Base-by-base conservation (phyloP, 2,329 filamentous ascomycete genomes). In the Xylaria sp. region DNA sequence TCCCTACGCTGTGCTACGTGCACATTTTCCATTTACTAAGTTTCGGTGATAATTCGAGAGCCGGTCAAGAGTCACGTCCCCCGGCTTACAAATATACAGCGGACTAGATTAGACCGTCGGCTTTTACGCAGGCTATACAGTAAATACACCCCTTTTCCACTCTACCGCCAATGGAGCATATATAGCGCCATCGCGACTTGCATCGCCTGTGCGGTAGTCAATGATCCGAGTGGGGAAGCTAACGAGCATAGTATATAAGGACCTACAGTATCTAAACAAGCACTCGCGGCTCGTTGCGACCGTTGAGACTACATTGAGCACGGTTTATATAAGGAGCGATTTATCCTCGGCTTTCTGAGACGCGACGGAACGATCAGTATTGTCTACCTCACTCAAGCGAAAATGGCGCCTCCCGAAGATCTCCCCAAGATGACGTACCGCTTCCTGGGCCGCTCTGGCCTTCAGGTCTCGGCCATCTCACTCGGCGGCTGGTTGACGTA, bases 401-500 rank as follows among this genome's bases (percentile, higher is more conserved):
- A 55, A 31, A 67, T 66, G 63, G 55, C 65, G 55, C 55, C 56
- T n/a, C 65, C 65, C 0, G 60, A 63, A 31, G 63, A 68, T 47
- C 60, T 68, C 23, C 66, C 66, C 10, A 56, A 62, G 27, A 66
- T 68, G 66, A 60, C 59, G 1, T 68, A 68, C 54, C 66, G 66
- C 10, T 66, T 65, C 59, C 66, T 67, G 27, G 90, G 90, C 70
- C 84, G 84, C 38, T 89, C 88, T 15, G 90, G 90, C 55, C 82
- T 93, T 17, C 87, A 92, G 74, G 89, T 93, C 33, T 92, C 89
- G 27, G 83, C 87, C 46, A 89, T 93, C 64, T 88, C 87, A 1
- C 80, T 93, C 2, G 90, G 87, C 60, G 85, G 87, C 67, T 89
- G 87, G 88, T 80, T 93, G 54, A 92, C 90, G 0, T 92, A 91